Conservation (phyloP, 2,329 filamentous ascomycete genomes). For the Colletotrichum tamarilloi region DNA sequence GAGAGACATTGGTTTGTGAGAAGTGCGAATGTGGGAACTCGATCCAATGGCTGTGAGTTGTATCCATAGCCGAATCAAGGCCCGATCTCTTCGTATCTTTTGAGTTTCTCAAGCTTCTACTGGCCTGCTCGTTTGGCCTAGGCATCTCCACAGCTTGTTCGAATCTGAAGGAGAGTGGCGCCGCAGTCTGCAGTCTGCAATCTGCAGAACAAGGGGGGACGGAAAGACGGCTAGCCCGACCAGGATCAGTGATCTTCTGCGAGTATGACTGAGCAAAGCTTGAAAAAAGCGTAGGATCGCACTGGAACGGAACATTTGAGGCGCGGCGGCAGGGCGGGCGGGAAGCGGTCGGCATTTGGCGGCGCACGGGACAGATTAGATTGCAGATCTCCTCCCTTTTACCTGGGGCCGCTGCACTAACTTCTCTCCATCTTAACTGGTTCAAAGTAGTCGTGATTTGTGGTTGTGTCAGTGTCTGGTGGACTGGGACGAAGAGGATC, state of each 20-base stretch:
- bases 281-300: no score
- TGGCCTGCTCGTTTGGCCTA: neutral
- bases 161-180: conserved; percentile 5
- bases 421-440: no score
- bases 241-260: neutral
- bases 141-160: conserved; percentile 6
- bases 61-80: neutral
- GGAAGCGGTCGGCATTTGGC: conserved; percentile 16
- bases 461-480: no score
- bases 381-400: conserved; percentile 9
- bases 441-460: no score
- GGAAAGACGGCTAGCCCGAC: conserved; percentile 1
- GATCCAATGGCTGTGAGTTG: neutral
- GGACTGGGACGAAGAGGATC: neutral
- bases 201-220: neutral
- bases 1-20: neutral
- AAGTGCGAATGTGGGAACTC: neutral
- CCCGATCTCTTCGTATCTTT: neutral
- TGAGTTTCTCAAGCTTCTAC: neutral
- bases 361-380: neutral
- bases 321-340: neutral
- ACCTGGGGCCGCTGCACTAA: neutral
- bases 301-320: neutral
- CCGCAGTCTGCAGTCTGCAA: neutral
- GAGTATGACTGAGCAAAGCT: neutral